Percentiles rank a stretch among this genome's conserved stretches.
These are phyloP conservation scores for Brassica balearica DNA, from an alignment of 441 rosid species.

Conservation along the genomic window DNA sequence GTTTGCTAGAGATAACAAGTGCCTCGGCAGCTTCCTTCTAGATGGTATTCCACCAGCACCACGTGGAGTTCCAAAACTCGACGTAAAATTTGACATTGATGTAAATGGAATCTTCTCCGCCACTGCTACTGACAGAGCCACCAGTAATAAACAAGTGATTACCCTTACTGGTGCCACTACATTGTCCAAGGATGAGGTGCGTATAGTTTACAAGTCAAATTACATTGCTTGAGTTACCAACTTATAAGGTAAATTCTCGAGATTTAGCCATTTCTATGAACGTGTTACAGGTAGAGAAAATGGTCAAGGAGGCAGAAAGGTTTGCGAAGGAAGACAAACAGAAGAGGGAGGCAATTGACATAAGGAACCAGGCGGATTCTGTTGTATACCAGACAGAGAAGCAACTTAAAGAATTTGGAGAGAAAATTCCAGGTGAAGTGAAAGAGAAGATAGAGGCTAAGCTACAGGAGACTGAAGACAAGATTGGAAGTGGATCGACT, in stretches of 20 bases:
- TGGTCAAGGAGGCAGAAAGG: conserved; percentile 89
- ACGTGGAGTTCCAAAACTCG: conserved; percentile 93
- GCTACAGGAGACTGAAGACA: too few relatives aligned
- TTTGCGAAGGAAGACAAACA: conserved; percentile 86
- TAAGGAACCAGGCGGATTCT: too few relatives aligned
- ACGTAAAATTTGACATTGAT: conserved; percentile 93
- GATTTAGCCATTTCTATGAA: background rate
- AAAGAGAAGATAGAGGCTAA: conserved; percentile 87
- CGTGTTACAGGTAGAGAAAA: conserved; percentile 67
- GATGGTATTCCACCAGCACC: conserved; percentile 98
- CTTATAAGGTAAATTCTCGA: too few relatives aligned
- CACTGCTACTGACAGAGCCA: conserved; percentile 82
- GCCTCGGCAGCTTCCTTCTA: conserved; percentile 89
- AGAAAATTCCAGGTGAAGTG: conserved; percentile 79
- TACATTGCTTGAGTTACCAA: too few relatives aligned
- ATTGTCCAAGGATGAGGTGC: conserved; percentile 66
- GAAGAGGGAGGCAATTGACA: conserved; percentile 90
- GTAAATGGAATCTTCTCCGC: conserved; percentile 94
- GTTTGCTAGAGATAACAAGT: conserved; percentile 90
- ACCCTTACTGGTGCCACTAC: conserved; percentile 98
- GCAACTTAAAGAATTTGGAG: conserved; percentile 83
- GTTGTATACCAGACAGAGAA: conserved; percentile 94
- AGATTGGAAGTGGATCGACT: too few relatives aligned
- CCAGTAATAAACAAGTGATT: conserved; percentile 91
- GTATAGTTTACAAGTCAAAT: background rate